Conservation (phyloP, 2,329 filamentous ascomycete genomes). For the Ophiostoma quercus region DNA sequence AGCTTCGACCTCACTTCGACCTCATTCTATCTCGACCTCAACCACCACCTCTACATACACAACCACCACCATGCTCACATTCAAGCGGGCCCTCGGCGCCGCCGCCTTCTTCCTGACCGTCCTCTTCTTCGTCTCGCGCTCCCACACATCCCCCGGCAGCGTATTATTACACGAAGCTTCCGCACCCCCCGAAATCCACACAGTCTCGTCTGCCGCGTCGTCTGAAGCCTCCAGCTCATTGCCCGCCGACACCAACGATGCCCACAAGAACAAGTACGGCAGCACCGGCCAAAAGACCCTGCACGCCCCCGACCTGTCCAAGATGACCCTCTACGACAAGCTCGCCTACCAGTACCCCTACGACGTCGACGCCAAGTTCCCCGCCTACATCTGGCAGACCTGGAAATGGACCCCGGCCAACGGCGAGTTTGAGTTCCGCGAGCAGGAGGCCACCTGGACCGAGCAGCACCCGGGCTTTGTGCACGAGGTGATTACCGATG, state of each 20-base stretch:
- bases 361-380: slow-evolving; percentile 81
- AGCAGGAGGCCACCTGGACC: slow-evolving; percentile 85
- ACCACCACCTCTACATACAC: background rate
- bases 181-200: slow-evolving; percentile 31
- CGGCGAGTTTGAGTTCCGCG: slow-evolving; percentile 71
- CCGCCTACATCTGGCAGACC: slow-evolving; percentile 98
- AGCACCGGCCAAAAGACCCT: slow-evolving; percentile 52
- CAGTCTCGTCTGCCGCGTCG: slow-evolving; percentile 18
- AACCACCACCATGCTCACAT: slow-evolving; percentile 63
- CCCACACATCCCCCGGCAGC: slow-evolving; percentile 40
- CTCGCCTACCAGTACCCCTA: slow-evolving; percentile 93
- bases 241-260: background rate
- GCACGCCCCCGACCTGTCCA: slow-evolving; percentile 61
- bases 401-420: slow-evolving; percentile 86
- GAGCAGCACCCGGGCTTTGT: slow-evolving; percentile 83
- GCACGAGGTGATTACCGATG: slow-evolving; percentile 94
- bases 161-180: slow-evolving; percentile 17
- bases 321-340: slow-evolving; percentile 69
- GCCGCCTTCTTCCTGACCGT: slow-evolving; percentile 64
- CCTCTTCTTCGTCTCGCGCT: slow-evolving; percentile 63
- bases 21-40: background rate
- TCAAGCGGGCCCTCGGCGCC: slow-evolving; percentile 67
- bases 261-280: slow-evolving; percentile 27
- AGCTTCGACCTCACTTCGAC: background rate
- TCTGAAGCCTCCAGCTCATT: slow-evolving; percentile 19